Conservation (phyloP, 2,329 filamentous ascomycete genomes). For the Cryphonectria japonica region DNA sequence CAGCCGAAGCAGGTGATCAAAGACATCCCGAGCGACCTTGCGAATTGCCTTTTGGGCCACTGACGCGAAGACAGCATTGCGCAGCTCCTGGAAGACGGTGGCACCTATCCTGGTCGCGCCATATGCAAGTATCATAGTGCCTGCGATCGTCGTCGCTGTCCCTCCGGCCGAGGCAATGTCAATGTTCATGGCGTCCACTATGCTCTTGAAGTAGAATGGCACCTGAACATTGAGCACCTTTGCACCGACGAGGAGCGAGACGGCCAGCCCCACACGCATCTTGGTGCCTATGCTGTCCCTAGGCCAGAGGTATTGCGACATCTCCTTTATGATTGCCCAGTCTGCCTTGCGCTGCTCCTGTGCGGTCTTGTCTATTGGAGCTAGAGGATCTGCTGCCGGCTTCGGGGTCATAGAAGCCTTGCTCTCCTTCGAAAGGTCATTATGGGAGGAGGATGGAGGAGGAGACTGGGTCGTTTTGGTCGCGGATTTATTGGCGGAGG, state of each 20-base stretch:
- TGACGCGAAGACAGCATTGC: slow-evolving; percentile 95
- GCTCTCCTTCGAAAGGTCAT: not conserved
- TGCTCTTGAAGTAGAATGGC: slow-evolving; percentile 98
- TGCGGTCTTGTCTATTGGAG: slow-evolving; percentile 68
- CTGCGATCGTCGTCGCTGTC: slow-evolving; percentile 85
- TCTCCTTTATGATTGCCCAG: slow-evolving; percentile 98
- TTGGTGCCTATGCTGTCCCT: slow-evolving; percentile 85
- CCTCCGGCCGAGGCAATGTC: slow-evolving; percentile 87
- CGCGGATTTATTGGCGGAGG: not conserved
- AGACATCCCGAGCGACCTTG: slow-evolving; percentile 87
- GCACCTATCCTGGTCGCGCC: slow-evolving; percentile 86
- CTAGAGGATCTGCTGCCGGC: slow-evolving; percentile 55
- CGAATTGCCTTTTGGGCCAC: slow-evolving; percentile 97
- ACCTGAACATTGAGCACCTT: slow-evolving; percentile 98
- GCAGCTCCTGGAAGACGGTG: slow-evolving; percentile 87
- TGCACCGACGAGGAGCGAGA: slow-evolving; percentile 81
- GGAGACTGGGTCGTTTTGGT: not conserved
- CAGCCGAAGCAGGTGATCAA: slow-evolving; percentile 83
- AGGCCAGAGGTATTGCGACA: slow-evolving; percentile 95
- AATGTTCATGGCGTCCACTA: slow-evolving; percentile 97
- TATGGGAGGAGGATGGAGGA: not conserved
- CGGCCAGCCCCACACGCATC: slow-evolving; percentile 81
- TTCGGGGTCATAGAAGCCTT: slow-evolving; percentile 13
- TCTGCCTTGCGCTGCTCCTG: slow-evolving; percentile 95
- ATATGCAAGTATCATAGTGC: slow-evolving; percentile 92